Percentiles rank a stretch among this genome's conserved stretches.
Conservation (phyloP, 305 asterid genomes). For the Euphrasia arctica region DNA sequence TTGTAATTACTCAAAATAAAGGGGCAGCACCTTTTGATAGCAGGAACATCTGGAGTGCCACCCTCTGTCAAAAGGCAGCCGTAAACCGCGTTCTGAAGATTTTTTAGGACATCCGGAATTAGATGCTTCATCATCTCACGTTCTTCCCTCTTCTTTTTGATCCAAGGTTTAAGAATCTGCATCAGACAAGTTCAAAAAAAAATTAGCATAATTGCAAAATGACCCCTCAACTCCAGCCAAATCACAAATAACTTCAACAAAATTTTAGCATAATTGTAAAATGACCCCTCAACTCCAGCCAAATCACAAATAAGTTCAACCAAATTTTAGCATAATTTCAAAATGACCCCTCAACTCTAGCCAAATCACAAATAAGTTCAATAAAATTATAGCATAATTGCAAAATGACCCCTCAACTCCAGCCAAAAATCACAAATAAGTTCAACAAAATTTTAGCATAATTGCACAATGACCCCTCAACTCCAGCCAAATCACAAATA, state of each 20-base stretch:
- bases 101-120: conserved; percentile 36
- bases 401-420: too few relatives aligned
- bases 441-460: neutral
- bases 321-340: neutral
- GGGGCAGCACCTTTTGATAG: conserved; percentile 47
- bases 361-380: neutral
- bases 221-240: neutral
- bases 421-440: neutral
- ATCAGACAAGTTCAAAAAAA: neutral
- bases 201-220: neutral
- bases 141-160: conserved; percentile 49
- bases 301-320: neutral
- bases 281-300: too few relatives aligned
- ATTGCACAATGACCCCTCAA: neutral
- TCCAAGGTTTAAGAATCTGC: conserved; percentile 51
- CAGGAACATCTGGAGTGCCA: conserved; percentile 48
- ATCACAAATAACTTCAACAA: neutral
- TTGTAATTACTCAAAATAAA: neutral
- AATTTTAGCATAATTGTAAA: too few relatives aligned
- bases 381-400: too few relatives aligned
- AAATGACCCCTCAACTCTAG: neutral
- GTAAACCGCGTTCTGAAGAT: conserved; percentile 36
- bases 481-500: neutral
- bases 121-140: conserved; percentile 46
- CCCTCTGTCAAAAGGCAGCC: conserved; percentile 46